Base-by-base conservation (phyloP, 768 basidiomycete genomes). In the Leccinellum albellum region DNA sequence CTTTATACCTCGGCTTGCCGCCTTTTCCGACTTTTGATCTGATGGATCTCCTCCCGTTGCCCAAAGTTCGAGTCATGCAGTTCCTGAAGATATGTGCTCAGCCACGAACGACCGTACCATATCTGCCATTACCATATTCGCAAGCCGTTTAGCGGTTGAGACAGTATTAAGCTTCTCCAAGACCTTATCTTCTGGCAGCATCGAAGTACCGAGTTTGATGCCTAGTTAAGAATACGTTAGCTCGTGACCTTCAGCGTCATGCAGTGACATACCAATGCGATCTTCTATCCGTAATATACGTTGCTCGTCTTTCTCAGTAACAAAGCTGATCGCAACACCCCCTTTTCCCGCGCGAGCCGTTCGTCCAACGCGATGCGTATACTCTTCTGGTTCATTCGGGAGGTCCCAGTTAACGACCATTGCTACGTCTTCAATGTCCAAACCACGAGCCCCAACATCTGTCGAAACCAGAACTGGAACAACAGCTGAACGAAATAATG, bases 321-420 rank as follows among this genome's bases (percentile, higher is more conserved):
- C 90, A 68, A 98, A 91, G 66, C 94, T 98, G 28, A 98, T 79
- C 1, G 93, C 93, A 50, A 94, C 76, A 65, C 97, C 97, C 3
- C 88, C 90, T 65, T 84, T 81, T 6, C 97, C 97, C 12, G 88
- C 90, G 64, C 94, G 86, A 29, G 94, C 94, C 23, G 94, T 98
- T 67, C 94, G 75, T 45, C 94, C 94, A 1, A 99, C 97, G 21
- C 97, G 83, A 75, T 99, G 97, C 2, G 93, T 90, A 68, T 99
- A 99, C 70, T 96, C 95, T 71, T 96, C 96, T 6, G 92, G 81
- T 67, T 88, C 86, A 13, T 81, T 78, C 14, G 97, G 97, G 60
- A 98, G 76, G 71, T 99, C 96, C 94, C 95, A 99, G 62, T 99
- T 98, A 56, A 99, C 79, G 20, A 99, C 93, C 78, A 98, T 85